Percentiles rank a stretch among this genome's conserved stretches.
Conservation (phyloP, 2,329 filamentous ascomycete species). For the Daldinia eschscholtzii region DNA sequence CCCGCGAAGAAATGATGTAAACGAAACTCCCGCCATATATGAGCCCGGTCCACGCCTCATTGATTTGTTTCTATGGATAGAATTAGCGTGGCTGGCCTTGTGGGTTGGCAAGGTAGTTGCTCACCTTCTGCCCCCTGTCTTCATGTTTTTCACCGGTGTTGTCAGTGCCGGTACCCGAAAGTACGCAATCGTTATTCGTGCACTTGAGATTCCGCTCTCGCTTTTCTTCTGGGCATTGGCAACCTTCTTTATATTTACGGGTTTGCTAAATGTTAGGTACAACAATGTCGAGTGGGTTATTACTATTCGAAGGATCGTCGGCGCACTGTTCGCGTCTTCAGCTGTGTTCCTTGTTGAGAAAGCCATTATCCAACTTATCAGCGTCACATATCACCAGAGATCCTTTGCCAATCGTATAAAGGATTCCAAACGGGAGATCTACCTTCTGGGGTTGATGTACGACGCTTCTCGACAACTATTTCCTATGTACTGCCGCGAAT, state of each 20-base stretch:
- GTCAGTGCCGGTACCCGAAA: conserved; percentile 78
- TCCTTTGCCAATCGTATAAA: conserved; percentile 87
- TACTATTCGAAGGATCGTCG: conserved; percentile 74
- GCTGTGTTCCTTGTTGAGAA: conserved; percentile 82
- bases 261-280: conserved; percentile 59
- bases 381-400: conserved; percentile 86
- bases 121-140: conserved; percentile 69
- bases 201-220: conserved; percentile 74
- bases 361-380: conserved; percentile 83
- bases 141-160: conserved; percentile 77
- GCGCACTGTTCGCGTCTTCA: conserved; percentile 75
- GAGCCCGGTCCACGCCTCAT: conserved; percentile 65
- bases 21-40: conserved; percentile 39
- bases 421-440: conserved; percentile 88
- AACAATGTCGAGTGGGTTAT: conserved; percentile 64
- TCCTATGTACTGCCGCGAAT: conserved; percentile 91
- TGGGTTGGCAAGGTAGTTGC: conserved; percentile 77
- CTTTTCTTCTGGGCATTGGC: conserved; percentile 77
- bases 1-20: conserved; percentile 37
- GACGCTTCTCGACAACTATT: conserved; percentile 91
- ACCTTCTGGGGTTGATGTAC: conserved; percentile 85
- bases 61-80: conserved; percentile 76
- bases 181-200: conserved; percentile 74
- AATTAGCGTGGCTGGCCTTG: conserved; percentile 74
- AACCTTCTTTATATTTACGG: conserved; percentile 72